Evolutionary conservation across 2,329 filamentous ascomycete species (phyloP).

Genomic region (Hymenoscyphus fructigenus): DNA sequence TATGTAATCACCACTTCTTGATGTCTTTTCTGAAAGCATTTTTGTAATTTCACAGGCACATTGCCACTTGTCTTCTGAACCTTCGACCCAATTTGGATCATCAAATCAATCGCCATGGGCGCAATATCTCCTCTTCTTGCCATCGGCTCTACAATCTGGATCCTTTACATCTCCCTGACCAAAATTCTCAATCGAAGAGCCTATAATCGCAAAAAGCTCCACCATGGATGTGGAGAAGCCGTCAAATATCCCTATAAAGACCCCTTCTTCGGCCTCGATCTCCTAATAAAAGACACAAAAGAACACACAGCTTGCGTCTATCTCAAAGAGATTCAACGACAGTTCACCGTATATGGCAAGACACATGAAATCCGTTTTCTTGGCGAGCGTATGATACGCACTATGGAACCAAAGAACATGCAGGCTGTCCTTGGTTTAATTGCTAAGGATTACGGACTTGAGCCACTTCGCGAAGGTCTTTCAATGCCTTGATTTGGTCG

Average conservation of each 20-base stretch:
- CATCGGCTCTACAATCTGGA: not conserved
- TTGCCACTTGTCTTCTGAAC: no score
- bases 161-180: not conserved
- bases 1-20: no score
- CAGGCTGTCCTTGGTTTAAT: not conserved
- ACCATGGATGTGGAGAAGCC: not conserved
- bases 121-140: not conserved
- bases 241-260: conserved; percentile 5
- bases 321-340: not conserved
- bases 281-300: not conserved
- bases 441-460: not conserved
- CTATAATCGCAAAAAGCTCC: not conserved
- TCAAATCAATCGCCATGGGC: not conserved
- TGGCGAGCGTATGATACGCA: not conserved
- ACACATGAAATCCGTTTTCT: conserved; percentile 6
- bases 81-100: not conserved
- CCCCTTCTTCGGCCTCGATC: conserved; percentile 1
- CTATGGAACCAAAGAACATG: conserved; percentile 1
- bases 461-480: not conserved
- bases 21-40: no score
- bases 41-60: no score
- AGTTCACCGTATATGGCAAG: not conserved
- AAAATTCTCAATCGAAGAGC: not conserved
- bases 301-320: not conserved
- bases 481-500: not conserved